These are phyloP conservation scores for Coleophoma eucalyptorum DNA, from an alignment of 2,329 filamentous ascomycete genomes.

Conservation along the genomic window DNA sequence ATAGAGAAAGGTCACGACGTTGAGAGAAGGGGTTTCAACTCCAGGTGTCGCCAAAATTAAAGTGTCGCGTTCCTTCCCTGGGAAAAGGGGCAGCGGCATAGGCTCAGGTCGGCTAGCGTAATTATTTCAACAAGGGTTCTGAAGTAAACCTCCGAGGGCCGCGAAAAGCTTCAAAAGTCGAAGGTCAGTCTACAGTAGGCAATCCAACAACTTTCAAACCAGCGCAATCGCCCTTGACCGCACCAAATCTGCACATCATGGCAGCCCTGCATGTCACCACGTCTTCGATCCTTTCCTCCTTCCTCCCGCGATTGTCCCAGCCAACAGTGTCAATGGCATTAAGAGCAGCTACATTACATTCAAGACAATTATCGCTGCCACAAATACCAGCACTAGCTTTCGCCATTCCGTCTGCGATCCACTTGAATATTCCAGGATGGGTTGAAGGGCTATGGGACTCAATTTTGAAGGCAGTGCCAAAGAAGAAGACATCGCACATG, in stretches of 20 bases:
- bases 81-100: slow-evolving; percentile 13
- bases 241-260: slow-evolving; percentile 31
- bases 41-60: slow-evolving; percentile 10
- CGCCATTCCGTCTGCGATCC: slow-evolving; percentile 55
- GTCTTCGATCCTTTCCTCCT: slow-evolving; percentile 38
- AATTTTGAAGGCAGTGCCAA: slow-evolving; percentile 86
- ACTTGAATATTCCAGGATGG: slow-evolving; percentile 60
- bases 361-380: slow-evolving; percentile 40
- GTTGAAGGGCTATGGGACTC: slow-evolving; percentile 88
- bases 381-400: slow-evolving; percentile 52
- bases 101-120: no score
- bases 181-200: not conserved
- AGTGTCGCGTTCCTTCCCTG: slow-evolving; percentile 15
- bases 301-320: slow-evolving; percentile 52
- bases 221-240: no score
- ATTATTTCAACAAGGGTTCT: not conserved
- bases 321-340: slow-evolving; percentile 36
- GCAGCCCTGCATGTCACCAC: slow-evolving; percentile 37
- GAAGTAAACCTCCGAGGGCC: not conserved
- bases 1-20: not conserved
- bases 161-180: slow-evolving; percentile 18
- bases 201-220: no score
- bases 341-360: slow-evolving; percentile 39
- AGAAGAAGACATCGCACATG: slow-evolving; percentile 98
- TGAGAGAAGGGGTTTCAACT: slow-evolving; percentile 1